Base-by-base conservation (phyloP, 805 yeast genomes). In the Peterozyma toletana region DNA sequence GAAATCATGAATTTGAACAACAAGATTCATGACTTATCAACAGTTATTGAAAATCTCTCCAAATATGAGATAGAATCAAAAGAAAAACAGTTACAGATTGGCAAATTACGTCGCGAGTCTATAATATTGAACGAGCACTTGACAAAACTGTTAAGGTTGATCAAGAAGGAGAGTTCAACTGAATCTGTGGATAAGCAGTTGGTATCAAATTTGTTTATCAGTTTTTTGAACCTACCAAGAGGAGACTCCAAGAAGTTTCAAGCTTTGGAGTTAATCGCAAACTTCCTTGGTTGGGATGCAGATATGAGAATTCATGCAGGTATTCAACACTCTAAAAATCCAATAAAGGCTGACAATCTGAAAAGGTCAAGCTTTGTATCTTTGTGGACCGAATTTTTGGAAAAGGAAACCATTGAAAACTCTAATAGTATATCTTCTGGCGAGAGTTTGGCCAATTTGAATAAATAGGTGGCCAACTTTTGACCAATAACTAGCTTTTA, bases 201-300 rank as follows among this genome's bases (percentile, higher is more conserved):
- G 48, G 79, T 93, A 5, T 83, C 96, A 2, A 93, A 93, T 59
- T 70, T 93, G 48, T 67, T 93, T 41, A 74, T 93, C 14, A 86
- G 93, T 44, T 93, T 90, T 63, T 73, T 93, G 14, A 83, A 83
- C 31, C 69, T 91, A 30, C 96, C 96, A 5, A 71, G 99, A 48
- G 96, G 93, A 1, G 99, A 93, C 59, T 76, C 96, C 9, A 91
- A 90, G 64, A 89, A 93, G 62, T 93, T 86, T 58, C 98, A 93
- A 69, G 96, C 93, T 3, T 70, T 93, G 40, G 86, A 79, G 57
- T 73, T 93, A 47, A 83, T 93, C 36, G 76, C 96, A 10, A 86
- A 86, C 47, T 81, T 83, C 51, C 68, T 93, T 46, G 83, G 77
- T 46, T 93, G 99, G 99, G 91, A 85, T 60, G 93, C 87, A 40